Evolutionary conservation across 352 stramenopile genomes (phyloP), one percentile per base, ranked within the genome.

Genomic region (Blastocystis sp.): DNA sequence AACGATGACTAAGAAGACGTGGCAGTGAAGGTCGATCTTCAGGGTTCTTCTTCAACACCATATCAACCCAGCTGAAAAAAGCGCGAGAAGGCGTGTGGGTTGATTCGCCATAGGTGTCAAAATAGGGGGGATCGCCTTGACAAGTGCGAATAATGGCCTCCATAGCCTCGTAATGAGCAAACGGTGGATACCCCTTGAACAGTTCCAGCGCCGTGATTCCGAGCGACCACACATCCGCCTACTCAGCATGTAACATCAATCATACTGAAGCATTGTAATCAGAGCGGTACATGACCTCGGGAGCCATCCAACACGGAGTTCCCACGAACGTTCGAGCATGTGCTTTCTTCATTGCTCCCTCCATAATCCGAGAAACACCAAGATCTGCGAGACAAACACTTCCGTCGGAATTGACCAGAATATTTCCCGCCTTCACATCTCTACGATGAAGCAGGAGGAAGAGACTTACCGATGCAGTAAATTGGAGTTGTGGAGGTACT

Each of bases 231-330:
- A 89, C 45, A 39, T 89, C 78, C 26, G 66, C 78, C 78, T 89
- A 76, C 20, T 5, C 7, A n/a, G 64, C 6, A 6, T 3, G 24
- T 0, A 13, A 13, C 20, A 4, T 5, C 18, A 8, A 39, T 2
- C 24, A 11, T 43, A 85, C 73, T 16, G 73, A 30, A 4, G 73
- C 39, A 66, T 85, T 85, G 73, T 85, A 85, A 20, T 47, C 30
- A 1, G 59, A 20, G 2, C 63, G 73, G 18, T 39, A 43, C 34
- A 89, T 65, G 13, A 89, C 78, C 45, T 89, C 78, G 53, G 78
- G 78, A 3, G 78, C 78, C 78, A 89, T 89, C 78, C 78, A 89
- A 34, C 78, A 89, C n/a, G 78, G 78, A 26, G 78, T 89, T 39
- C 78, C 78, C 13, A 89, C 78, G 53, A 79, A 89, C 3, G 54